Evolutionary conservation across 176 grass and related monocot species (phyloP), one percentile per base, ranked within the genome.

Genomic region (sorghum (Sorghum bicolor)): DNA sequence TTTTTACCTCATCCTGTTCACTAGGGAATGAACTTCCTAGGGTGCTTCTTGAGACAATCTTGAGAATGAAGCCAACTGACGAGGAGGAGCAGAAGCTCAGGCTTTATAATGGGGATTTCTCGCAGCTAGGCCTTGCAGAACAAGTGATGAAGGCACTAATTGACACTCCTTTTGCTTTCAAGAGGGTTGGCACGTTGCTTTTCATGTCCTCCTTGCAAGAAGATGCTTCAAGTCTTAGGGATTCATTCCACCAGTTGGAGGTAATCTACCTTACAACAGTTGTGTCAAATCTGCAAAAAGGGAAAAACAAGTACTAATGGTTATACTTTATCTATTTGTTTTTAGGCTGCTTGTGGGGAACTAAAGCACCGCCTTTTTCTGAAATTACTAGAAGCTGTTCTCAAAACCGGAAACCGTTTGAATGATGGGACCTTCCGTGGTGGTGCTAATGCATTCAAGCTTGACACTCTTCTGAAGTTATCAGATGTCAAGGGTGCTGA

Each of bases 381-480:
- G 72, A 98, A 98, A 34, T 80, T 98, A 38, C 85, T 98, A 63
- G 96, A 98, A 87, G 96, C 89, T 43, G 89, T 95, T 77, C 91
- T 98, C 41, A 98, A 98, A 88, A 91, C 93, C 3, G 93, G 96
- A n/a, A 98, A 95, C 61, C 87, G 87, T 48, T 89, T 98, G 82
- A 98, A 98, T 83, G 91, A 89, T 67, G 96, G 91, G 41, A 95
- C 96, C 63, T 90, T 88, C 70, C 93, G 50, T 75, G 93, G 93
- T 70, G 93, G 87, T 43, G 96, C 96, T 72, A 90, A 91, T 57
- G 93, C 96, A 41, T 91, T 98, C 85, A 98, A 98, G 64, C 93
- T 98, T 36, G 93, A 95, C 52, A 98, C 86, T 70, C 87, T 98
- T 72, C 68, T 98, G 10, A 98, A 98, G 88, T 84, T 98, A 57